phyloP scores from a whole-genome alignment of 306 rosid species.

The Ormosia emarginata region DNA sequence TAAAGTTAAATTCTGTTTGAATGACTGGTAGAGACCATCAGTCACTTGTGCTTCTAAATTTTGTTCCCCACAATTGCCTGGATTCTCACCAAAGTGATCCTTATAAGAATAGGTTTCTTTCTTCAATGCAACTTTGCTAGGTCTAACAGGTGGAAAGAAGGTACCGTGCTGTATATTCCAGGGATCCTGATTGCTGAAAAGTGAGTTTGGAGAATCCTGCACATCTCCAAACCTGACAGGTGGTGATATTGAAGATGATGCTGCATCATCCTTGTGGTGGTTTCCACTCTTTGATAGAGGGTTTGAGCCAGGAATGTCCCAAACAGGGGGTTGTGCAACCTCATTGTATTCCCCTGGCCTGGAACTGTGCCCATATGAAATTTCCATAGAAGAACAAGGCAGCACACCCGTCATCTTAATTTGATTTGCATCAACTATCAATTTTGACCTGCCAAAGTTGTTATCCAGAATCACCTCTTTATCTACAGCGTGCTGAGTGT shows the following conservation, averaged over 20 bases:
- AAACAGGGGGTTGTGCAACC: conserved; percentile 43
- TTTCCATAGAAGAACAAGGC: conserved; percentile 42
- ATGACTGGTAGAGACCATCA: conserved; percentile 40
- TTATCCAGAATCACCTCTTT: conserved; percentile 46
- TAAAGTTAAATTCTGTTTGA: conserved; percentile 45
- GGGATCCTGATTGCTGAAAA: conserved; percentile 81
- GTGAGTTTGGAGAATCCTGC: conserved; percentile 67
- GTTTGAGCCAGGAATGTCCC: conserved; percentile 49
- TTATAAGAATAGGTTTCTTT: conserved; percentile 42
- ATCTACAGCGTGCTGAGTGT: conserved; percentile 25
- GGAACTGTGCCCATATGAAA: conserved; percentile 29
- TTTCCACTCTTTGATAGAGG: conserved; percentile 39
- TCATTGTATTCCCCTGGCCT: conserved; percentile 52
- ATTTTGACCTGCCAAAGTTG: conserved; percentile 32
- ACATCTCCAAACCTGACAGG: conserved; percentile 45
- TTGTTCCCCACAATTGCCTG: conserved; percentile 38
- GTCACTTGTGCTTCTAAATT: conserved; percentile 41
- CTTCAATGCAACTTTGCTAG: conserved; percentile 34
- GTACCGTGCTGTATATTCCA: conserved; percentile 66
- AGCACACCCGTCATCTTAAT: conserved; percentile 25
- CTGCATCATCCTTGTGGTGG: conserved; percentile 32
- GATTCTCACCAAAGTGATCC: conserved; percentile 49
- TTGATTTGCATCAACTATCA: conserved; percentile 28
- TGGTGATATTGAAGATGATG: conserved; percentile 31
- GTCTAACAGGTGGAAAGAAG: conserved; percentile 58